phyloP scores from a whole-genome alignment of 345 rosid species.

The Aurinia saxatilis region DNA sequence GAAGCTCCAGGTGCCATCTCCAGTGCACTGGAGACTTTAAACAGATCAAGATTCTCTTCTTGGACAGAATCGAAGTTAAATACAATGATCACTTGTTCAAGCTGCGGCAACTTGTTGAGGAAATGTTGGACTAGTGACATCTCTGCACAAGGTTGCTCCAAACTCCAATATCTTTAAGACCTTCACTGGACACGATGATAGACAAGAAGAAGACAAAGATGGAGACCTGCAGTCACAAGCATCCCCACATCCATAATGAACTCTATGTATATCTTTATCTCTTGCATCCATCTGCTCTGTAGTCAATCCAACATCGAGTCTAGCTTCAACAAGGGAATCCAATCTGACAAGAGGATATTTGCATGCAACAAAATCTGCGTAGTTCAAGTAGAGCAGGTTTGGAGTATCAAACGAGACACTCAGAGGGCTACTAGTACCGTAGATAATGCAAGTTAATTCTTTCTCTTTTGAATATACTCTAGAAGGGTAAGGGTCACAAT shows the following conservation, averaged over 20 bases:
- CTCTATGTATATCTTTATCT: background rate
- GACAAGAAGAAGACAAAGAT: background rate
- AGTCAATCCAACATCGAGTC: background rate
- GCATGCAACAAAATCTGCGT: background rate
- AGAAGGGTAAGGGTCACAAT: no score
- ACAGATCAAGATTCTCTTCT: background rate
- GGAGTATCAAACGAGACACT: slow-evolving; percentile 1
- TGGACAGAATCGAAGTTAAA: background rate
- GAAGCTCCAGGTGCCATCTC: no score
- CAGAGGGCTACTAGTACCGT: no score
- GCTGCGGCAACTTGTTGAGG: background rate
- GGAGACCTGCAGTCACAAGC: slow-evolving; percentile 4
- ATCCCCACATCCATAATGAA: slow-evolving; percentile 2
- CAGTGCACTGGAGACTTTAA: background rate
- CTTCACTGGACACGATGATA: slow-evolving; percentile 5
- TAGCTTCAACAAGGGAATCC: no score
- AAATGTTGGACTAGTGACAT: slow-evolving; percentile 7
- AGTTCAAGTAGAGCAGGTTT: slow-evolving; percentile 8
- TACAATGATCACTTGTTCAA: slow-evolving; percentile 2
- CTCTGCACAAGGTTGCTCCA: slow-evolving; percentile 16
- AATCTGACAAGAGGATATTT: background rate
- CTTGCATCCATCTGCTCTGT: background rate
- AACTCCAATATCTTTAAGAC: slow-evolving; percentile 6
- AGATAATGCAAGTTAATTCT: no score
- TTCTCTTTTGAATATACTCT: no score